Base-by-base conservation (phyloP, 2,329 filamentous ascomycete species). In the Myriosclerotinia duriaeana region DNA sequence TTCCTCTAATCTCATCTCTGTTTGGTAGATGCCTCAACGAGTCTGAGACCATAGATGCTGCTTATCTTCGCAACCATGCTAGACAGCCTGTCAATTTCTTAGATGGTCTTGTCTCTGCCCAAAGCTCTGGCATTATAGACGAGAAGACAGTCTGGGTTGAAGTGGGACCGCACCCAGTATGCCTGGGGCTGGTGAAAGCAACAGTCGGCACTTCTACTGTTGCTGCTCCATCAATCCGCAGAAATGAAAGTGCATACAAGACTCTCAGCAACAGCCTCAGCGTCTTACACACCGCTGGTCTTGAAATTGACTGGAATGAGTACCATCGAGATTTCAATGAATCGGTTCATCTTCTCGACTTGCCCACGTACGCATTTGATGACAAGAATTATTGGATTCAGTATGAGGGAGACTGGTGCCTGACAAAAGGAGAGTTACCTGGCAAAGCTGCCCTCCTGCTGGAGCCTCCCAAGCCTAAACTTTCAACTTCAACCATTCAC, bases 101-200 rank as follows among this genome's bases (percentile, higher is more conserved):
- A 1, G 79, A 84, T n/a, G 80, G 80, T 11, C 78, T 92, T 1
- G 79, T 84, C n/a, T 80, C 80, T 30, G 87, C 85, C 8, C 83
- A 86, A 73, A 80, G 84, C 60, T 79, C 82, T n/a, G 83, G 83
- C 67, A 77, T 83, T n/a, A 85, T 90, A 56, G 83, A 88, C 68
- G 85, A 87, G 17, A 86, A 88, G 77, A 89, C 88, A 2, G 82
- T 87, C 40, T 92, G 86, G 85, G 79, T 93, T 66, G 90, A 93
- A 76, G 79, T 92, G 69, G 90, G 90, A n/a, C 89, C 89, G 48
- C 87, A 91, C 72, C 88, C 89, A 0, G 84, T 92, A 17, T 89
- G 86, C 76, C 82, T 83, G 54, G 84, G 84, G 67, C 87, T 92
- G 83, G 83, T 91, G 70, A 89, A 88, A 79, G 83, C 85, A 20